These are phyloP conservation scores for Fraxinus paxiana DNA, from an alignment of 305 asterid species.

Conservation along the genomic window DNA sequence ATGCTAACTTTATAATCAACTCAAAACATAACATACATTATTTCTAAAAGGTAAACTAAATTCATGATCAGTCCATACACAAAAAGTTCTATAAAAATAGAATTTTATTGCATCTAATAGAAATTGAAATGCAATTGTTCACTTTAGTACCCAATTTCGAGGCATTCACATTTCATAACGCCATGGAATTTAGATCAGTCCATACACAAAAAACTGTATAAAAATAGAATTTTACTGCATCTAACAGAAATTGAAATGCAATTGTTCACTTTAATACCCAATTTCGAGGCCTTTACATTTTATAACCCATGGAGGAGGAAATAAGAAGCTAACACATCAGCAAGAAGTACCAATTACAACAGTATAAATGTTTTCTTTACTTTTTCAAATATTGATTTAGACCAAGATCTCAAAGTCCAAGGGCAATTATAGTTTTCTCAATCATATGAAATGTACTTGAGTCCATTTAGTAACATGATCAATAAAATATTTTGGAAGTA, in stretches of 20 bases:
- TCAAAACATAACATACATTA: not conserved
- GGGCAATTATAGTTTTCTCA: not conserved
- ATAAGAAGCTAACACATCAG: not conserved
- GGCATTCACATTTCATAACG: not conserved
- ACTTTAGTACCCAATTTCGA: conserved; percentile 1
- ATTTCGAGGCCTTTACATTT: not conserved
- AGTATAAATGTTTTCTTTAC: too few species aligned
- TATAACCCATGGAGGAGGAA: not conserved
- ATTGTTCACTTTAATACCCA: not conserved
- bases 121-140: conserved; percentile 7
- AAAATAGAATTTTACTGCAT: not conserved
- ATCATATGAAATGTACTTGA: not conserved
- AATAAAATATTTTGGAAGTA: too few species aligned
- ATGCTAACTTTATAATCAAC: not conserved
- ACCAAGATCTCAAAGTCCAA: not conserved
- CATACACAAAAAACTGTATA: not conserved
- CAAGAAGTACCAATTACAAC: not conserved
- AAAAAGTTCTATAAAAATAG: not conserved
- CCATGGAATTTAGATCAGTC: not conserved
- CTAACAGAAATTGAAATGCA: conserved; percentile 10
- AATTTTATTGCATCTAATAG: not conserved
- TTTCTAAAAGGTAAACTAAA: not conserved
- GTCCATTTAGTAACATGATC: not conserved
- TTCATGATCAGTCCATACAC: not conserved
- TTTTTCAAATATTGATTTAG: not conserved